Evolutionary conservation across 805 yeast genomes (phyloP).

Genomic region (Trichomonascus vanleenenianus): DNA sequence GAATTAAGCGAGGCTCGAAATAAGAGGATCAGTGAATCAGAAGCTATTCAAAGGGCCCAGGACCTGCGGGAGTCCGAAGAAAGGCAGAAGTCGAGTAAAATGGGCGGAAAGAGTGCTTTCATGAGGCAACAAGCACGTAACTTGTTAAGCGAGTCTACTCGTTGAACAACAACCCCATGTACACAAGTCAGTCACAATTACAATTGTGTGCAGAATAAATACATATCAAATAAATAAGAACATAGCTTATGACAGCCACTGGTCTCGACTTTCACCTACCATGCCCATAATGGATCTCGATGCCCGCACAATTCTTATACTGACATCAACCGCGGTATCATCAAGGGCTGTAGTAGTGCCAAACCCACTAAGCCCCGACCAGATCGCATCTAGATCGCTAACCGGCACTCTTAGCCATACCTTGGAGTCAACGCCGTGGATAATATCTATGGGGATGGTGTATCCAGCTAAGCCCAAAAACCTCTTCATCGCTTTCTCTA

Average conservation of each 20-base stretch:
- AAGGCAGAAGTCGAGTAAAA: neutral
- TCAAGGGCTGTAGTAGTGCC: slow-evolving; percentile 3
- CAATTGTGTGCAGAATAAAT: slow-evolving; percentile 1
- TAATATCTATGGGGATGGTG: slow-evolving; percentile 25
- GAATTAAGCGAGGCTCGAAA: slow-evolving; percentile 9
- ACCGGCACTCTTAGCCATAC: slow-evolving; percentile 21
- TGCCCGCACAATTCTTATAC: slow-evolving; percentile 17
- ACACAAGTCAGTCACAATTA: slow-evolving; percentile 1
- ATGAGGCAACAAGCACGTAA: neutral
- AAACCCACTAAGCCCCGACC: slow-evolving; percentile 19
- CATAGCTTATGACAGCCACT: slow-evolving; percentile 1
- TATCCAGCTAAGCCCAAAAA: slow-evolving; percentile 26
- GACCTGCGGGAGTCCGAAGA: slow-evolving; percentile 6
- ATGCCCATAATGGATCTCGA: slow-evolving; percentile 16
- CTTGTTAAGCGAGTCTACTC: neutral
- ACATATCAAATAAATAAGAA: neutral
- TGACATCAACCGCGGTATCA: slow-evolving; percentile 7
- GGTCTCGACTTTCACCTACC: slow-evolving; percentile 14
- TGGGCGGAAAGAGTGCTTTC: slow-evolving; percentile 8
- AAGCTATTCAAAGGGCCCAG: slow-evolving; percentile 3
- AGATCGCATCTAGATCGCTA: slow-evolving; percentile 9
- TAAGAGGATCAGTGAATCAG: slow-evolving; percentile 1
- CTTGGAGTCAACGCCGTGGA: slow-evolving; percentile 13
- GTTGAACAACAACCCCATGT: slow-evolving; percentile 3
- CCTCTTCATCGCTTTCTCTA: slow-evolving; percentile 16